Conservation (phyloP, 768 basidiomycete genomes). For the Serendipita sp. region DNA sequence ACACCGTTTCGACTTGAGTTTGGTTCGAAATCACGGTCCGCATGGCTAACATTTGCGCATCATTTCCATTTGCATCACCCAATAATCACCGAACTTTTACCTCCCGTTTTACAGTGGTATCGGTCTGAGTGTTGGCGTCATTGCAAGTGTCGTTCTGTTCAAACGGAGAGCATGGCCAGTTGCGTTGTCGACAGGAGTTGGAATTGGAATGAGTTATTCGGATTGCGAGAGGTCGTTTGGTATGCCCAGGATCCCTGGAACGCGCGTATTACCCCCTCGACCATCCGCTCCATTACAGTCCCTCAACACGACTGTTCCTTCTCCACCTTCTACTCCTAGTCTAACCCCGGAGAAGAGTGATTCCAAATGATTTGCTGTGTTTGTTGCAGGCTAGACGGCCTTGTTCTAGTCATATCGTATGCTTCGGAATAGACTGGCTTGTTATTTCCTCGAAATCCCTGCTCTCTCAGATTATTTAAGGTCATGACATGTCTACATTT, state of each 20-base stretch:
- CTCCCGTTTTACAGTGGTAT: constrained; percentile 40
- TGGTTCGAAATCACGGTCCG: no score
- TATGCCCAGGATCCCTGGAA: constrained; percentile 74
- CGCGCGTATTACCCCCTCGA: constrained; percentile 39
- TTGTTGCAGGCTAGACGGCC: background rate
- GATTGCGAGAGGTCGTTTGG: constrained; percentile 93
- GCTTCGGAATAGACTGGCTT: background rate
- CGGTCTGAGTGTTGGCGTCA: constrained; percentile 77
- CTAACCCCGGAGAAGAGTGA: background rate
- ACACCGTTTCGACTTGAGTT: background rate
- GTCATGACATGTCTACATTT: no score
- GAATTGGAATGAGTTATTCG: constrained; percentile 71
- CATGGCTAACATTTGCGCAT: background rate
- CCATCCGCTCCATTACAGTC: background rate
- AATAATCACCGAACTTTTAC: constrained; percentile 6
- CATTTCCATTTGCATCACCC: background rate
- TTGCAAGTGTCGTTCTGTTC: constrained; percentile 82
- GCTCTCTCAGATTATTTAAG: background rate
- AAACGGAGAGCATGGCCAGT: constrained; percentile 87
- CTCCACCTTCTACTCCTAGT: background rate
- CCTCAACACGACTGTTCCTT: background rate
- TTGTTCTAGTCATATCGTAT: background rate
- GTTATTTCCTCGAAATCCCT: background rate
- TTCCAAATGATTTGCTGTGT: background rate
- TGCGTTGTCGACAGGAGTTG: constrained; percentile 72